Conservation (phyloP, 2,329 filamentous ascomycete species). For the Colletotrichum limetticola region DNA sequence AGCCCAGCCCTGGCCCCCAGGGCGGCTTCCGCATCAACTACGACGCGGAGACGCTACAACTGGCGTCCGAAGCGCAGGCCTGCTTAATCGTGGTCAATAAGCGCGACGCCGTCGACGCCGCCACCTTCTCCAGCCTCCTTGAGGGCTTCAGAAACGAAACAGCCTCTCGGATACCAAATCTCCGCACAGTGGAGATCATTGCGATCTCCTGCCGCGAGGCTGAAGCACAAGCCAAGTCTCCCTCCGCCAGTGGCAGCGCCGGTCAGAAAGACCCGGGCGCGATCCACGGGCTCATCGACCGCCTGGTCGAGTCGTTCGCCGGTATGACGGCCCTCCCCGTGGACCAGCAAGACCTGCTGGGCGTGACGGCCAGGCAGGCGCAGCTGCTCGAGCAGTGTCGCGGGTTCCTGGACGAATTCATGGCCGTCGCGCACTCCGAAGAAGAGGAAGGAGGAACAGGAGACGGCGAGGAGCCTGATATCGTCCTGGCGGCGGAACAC, state of each 20-base stretch:
- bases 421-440: constrained; percentile 62
- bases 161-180: constrained; percentile 50
- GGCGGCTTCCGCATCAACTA: constrained; percentile 57
- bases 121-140: constrained; percentile 51
- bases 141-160: constrained; percentile 51
- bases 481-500: constrained; percentile 91
- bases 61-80: constrained; percentile 60
- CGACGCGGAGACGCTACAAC: constrained; percentile 65
- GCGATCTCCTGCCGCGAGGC: constrained; percentile 79
- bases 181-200: constrained; percentile 55
- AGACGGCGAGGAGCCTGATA: constrained; percentile 70
- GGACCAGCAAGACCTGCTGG: constrained; percentile 84
- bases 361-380: constrained; percentile 90
- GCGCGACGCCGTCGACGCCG: constrained; percentile 58
- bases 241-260: neutral
- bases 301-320: constrained; percentile 75
- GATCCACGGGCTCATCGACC: constrained; percentile 75
- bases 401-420: constrained; percentile 77
- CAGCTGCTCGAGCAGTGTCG: constrained; percentile 82
- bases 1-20: constrained; percentile 50
- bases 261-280: constrained; percentile 64
- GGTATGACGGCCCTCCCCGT: constrained; percentile 76
- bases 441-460: constrained; percentile 41
- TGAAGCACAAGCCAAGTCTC: constrained; percentile 39
- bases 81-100: constrained; percentile 72